Base-by-base conservation (phyloP, 345 rosid genomes). In the Eucalyptus sp. region DNA sequence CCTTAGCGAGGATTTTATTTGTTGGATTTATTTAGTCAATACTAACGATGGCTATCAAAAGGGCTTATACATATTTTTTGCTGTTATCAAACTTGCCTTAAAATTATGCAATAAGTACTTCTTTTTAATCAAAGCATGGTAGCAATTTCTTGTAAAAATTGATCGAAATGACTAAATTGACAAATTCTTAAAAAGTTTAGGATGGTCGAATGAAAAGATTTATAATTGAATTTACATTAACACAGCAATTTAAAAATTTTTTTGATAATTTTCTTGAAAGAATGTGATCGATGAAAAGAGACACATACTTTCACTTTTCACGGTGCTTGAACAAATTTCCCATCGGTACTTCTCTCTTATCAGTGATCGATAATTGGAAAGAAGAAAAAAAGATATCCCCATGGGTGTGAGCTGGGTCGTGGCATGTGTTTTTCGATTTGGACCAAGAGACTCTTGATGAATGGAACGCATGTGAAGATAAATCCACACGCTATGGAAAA, bases 161-260 rank as follows among this genome's bases (percentile, higher is more conserved):
- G 24, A 1, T 7, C 2, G 2, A 4, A 18, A 18, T 18, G 10
- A 52, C 10, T 3, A 3, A 18, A 52, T 52, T 52, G 4, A 52
- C 3, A 52, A 52, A 52, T 18, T 3, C 1, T 18, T 52, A 18
- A 20, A 52, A 52, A 52, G 10, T 18, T 52, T 52, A 52, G 4
- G 25, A 52, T 20, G 25, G 10, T 52, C 58, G 2, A 52, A 52
- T 52, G 8, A 52, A 52, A 52, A 1, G 2, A 20, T 52, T 52
- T 0, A 52, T 52, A 52, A 3, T 8, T 52, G 2, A 20, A 20
- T 52, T 52, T 52, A 20, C 25, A 8, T 20, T 2, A 18, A 0
- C 20, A 18, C 10, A 3, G 0, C 8, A 52, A 52, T 0, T 20
- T 52, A 3, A 1, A 3, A 0, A 0, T 7, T 17, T 51, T 52